phyloP scores from a whole-genome alignment of 257 asterid species.

The Solanum sitiens region DNA sequence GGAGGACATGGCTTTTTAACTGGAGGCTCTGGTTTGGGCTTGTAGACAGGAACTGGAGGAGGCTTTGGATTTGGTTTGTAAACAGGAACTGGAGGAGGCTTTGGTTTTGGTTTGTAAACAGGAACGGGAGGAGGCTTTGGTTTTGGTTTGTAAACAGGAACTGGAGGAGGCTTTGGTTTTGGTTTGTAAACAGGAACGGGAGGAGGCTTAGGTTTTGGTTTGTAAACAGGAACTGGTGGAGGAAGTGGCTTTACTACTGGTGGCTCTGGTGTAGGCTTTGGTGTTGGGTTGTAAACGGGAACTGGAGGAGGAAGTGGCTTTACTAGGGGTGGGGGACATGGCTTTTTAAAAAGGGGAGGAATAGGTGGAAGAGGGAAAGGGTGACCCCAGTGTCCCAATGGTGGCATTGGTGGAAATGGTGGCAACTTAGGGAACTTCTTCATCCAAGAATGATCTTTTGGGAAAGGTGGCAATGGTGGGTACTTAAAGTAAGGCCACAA shows the following conservation, averaged over 20 bases:
- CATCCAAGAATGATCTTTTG: slow-evolving; percentile 19
- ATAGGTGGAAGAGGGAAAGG: slow-evolving; percentile 18
- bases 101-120: slow-evolving; percentile 5
- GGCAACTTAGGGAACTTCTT: slow-evolving; percentile 13
- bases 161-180: slow-evolving; percentile 12
- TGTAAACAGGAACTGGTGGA: not conserved
- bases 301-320: slow-evolving; percentile 9
- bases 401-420: slow-evolving; percentile 25
- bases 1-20: not conserved
- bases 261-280: slow-evolving; percentile 20
- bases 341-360: slow-evolving; percentile 16
- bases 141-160: not conserved
- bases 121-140: slow-evolving; percentile 23
- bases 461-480: slow-evolving; percentile 45
- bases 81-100: not conserved
- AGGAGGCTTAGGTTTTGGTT: slow-evolving; percentile 14
- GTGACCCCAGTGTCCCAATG: slow-evolving; percentile 17
- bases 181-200: not conserved
- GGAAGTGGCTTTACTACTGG: not conserved
- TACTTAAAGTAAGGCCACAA: slow-evolving; percentile 51
- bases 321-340: slow-evolving; percentile 16
- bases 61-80: slow-evolving; percentile 12
- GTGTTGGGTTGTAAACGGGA: slow-evolving; percentile 7
- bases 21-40: slow-evolving; percentile 15
- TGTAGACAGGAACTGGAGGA: slow-evolving; percentile 11